Evolutionary conservation across 371 early-diverging fungal species (phyloP), one percentile per base, ranked within the genome.

Genomic region (Haplosporangium sp.): DNA sequence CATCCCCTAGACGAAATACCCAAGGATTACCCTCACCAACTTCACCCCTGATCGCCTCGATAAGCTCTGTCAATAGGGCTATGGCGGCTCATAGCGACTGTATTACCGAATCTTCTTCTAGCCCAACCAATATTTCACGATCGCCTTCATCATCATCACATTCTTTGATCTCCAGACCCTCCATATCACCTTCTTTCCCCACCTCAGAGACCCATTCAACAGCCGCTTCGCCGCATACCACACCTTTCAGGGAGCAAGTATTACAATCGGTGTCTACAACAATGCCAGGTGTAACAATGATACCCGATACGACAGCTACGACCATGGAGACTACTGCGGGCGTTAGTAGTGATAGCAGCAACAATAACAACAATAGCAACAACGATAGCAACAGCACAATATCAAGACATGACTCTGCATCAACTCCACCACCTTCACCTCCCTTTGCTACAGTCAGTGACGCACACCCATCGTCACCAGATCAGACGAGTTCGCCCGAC

Each of bases 401-500:
- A 41, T 50, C 52, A 36, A 50, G 61, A 45, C 50, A 50, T 41
- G 7, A 46, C 21, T 59, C 67, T 12, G 40, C 60, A 38, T 59
- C 71, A 21, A 55, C 64, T 18, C 64, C 64, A 10, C 64, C 59
- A 41, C 55, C 55, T 12, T 59, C 60, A 11, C 64, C 57, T 8
- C 69, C 62, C 12, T 52, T 51, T 18, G 55, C 51, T 38, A 42
- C 55, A 6, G 16, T 21, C 0, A 21, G 18, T 13, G 9, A 38
- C 3, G 6, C n/a, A 14, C 41, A 21, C 9, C 29, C 29, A 36
- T 37, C 23, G 18, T 56, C 43, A 14, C 9, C 20, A 29, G 41
- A 36, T 6, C 20, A 52, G 55, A 50, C 50, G 47, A 18, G 29
- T 37, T 23, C 50, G 9, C 29, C n/a, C n/a, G n/a, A n/a, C n/a